These are phyloP conservation scores for Scopulariopsis brevicaulis DNA, from an alignment of 2,329 filamentous ascomycete species.

Conservation along the genomic window DNA sequence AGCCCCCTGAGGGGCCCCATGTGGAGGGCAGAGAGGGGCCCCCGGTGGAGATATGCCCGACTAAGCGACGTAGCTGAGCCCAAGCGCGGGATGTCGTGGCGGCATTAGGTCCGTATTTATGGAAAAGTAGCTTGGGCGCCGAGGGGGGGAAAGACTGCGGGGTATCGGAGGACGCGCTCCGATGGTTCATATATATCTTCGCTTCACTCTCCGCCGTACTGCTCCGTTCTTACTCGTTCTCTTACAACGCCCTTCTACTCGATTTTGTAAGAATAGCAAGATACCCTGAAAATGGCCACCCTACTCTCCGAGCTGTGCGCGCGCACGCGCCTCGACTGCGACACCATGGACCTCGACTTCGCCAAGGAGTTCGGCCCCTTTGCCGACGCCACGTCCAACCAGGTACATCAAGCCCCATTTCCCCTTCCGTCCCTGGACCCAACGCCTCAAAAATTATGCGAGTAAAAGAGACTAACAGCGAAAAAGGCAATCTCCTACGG, in stretches of 20 bases:
- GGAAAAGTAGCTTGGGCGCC: no score
- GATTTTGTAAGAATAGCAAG: background rate
- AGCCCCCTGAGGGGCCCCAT: no score
- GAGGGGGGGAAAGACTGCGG: no score
- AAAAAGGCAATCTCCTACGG: constrained; percentile 20
- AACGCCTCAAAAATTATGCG: background rate
- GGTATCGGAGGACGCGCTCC: no score
- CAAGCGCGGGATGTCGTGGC: no score
- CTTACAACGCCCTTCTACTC: background rate
- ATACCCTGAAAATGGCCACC: background rate
- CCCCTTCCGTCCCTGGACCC: background rate
- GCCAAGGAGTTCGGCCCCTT: constrained; percentile 19
- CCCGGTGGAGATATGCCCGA: no score
- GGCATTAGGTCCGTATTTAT: no score
- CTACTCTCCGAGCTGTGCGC: constrained; percentile 16
- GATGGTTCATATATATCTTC: background rate
- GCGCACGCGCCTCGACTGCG: constrained; percentile 19
- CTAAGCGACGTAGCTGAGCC: no score
- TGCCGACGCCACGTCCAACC: constrained; percentile 23
- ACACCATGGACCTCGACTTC: constrained; percentile 19
- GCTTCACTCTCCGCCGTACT: background rate
- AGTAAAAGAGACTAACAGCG: background rate
- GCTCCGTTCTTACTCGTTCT: background rate
- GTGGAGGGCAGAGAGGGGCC: no score
- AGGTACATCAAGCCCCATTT: constrained; percentile 9